Evolutionary conservation across 371 early-diverging fungal genomes (phyloP).

Genomic region (Blyttiomyces sp.): DNA sequence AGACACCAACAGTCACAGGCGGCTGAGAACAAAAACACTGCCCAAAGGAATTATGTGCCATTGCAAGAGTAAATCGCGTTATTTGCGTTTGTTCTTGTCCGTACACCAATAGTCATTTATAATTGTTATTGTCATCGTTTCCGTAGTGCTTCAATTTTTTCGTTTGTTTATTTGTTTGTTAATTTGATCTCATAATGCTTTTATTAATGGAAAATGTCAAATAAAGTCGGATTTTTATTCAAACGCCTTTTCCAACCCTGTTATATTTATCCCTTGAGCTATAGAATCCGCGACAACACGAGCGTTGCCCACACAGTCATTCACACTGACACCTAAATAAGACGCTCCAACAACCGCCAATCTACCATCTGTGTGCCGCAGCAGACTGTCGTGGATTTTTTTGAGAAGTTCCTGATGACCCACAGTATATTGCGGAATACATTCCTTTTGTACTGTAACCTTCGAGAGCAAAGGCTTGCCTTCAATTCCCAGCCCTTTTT

Average conservation of each 20-base stretch:
- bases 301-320: slow-evolving; percentile 77
- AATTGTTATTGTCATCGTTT: too few relatives aligned
- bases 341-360: slow-evolving; percentile 77
- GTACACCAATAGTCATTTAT: too few relatives aligned
- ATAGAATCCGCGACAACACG: slow-evolving; percentile 49
- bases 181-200: too few relatives aligned
- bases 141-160: too few relatives aligned
- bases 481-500: slow-evolving; percentile 19
- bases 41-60: too few relatives aligned
- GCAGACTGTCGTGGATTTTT: slow-evolving; percentile 53
- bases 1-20: too few relatives aligned
- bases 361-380: slow-evolving; percentile 47
- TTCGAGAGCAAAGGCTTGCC: slow-evolving; percentile 48
- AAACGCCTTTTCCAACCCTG: slow-evolving; percentile 46
- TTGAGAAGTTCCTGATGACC: slow-evolving; percentile 71
- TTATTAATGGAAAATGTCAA: too few relatives aligned
- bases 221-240: too few relatives aligned
- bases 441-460: slow-evolving; percentile 64
- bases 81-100: too few relatives aligned
- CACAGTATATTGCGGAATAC: slow-evolving; percentile 87
- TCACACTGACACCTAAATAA: slow-evolving; percentile 82
- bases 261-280: slow-evolving; percentile 34
- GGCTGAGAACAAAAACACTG: too few relatives aligned
- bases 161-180: too few relatives aligned
- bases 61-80: too few relatives aligned